Conservation (phyloP, 257 asterid species). For the Salvia rosmarinus region DNA sequence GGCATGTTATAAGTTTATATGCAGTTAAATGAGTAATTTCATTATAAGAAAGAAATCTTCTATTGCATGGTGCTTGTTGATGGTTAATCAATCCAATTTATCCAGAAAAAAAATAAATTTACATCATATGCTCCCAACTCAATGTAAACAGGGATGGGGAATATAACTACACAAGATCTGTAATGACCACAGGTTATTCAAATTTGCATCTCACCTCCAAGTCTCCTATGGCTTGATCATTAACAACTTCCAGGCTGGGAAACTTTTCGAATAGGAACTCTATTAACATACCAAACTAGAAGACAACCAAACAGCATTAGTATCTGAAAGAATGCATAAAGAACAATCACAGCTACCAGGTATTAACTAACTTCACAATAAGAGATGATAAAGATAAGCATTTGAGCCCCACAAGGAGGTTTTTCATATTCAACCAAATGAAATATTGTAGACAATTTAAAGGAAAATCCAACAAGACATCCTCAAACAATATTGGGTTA, state of each 20-base stretch:
- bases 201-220: slow-evolving; percentile 65
- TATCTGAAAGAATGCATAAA: slow-evolving; percentile 9
- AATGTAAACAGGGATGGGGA: slow-evolving; percentile 17
- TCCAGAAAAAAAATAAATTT: neutral
- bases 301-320: slow-evolving; percentile 36
- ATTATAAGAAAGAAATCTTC: neutral
- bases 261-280: slow-evolving; percentile 73
- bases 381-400: slow-evolving; percentile 8
- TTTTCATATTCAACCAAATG: slow-evolving; percentile 21
- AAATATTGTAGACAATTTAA: slow-evolving; percentile 14
- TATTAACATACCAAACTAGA: slow-evolving; percentile 95
- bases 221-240: slow-evolving; percentile 84
- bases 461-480: neutral
- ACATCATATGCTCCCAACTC: slow-evolving; percentile 21
- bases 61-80: slow-evolving; percentile 1
- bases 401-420: slow-evolving; percentile 12
- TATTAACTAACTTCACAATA: slow-evolving; percentile 4
- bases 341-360: slow-evolving; percentile 2
- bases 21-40: neutral
- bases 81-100: neutral
- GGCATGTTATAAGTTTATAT: slow-evolving; percentile 5
- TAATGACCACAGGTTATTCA: slow-evolving; percentile 9
- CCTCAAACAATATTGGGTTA: slow-evolving; percentile 14
- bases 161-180: slow-evolving; percentile 12
- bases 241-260: slow-evolving; percentile 65